Conservation (phyloP, 1,284 basidiomycete species). For the Lentinula novae-zelandiae region DNA sequence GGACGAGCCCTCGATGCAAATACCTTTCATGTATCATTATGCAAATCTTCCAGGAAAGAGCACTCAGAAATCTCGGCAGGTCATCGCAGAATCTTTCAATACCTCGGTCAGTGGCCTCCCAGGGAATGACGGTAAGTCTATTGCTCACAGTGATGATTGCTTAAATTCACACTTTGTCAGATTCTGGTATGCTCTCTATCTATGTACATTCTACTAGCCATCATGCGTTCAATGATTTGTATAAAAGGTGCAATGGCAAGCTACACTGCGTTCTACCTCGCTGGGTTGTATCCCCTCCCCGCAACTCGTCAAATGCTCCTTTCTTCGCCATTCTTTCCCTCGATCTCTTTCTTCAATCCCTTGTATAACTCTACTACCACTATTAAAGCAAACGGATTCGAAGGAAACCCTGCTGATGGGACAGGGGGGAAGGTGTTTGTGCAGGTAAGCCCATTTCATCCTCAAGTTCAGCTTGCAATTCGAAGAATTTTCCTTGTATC, state of each 20-base stretch:
- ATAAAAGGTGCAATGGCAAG: slow-evolving; percentile 61
- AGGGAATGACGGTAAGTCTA: slow-evolving; percentile 15
- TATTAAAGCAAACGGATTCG: slow-evolving; percentile 47
- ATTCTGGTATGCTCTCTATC: not conserved
- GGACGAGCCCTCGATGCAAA: slow-evolving; percentile 61
- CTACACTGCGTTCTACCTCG: slow-evolving; percentile 57
- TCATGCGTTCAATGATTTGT: not conserved
- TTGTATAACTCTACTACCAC: slow-evolving; percentile 52
- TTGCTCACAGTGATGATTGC: no score
- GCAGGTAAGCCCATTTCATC: not conserved
- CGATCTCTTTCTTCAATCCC: slow-evolving; percentile 58
- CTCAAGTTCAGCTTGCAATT: not conserved
- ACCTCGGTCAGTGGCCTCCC: slow-evolving; percentile 14
- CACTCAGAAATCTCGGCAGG: slow-evolving; percentile 7
- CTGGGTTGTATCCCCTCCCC: slow-evolving; percentile 59
- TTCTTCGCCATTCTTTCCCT: slow-evolving; percentile 57
- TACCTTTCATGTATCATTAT: slow-evolving; percentile 67
- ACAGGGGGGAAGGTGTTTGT: slow-evolving; percentile 14
- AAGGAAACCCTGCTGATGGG: slow-evolving; percentile 40
- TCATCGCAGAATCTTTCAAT: slow-evolving; percentile 14
- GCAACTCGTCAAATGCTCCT: slow-evolving; percentile 57
- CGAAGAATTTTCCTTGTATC: not conserved
- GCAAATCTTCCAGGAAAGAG: slow-evolving; percentile 51
- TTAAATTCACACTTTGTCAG: not conserved
- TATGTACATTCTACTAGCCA: not conserved